Base-by-base conservation (phyloP, 345 rosid genomes). In the Orychophragmus violaceus region DNA sequence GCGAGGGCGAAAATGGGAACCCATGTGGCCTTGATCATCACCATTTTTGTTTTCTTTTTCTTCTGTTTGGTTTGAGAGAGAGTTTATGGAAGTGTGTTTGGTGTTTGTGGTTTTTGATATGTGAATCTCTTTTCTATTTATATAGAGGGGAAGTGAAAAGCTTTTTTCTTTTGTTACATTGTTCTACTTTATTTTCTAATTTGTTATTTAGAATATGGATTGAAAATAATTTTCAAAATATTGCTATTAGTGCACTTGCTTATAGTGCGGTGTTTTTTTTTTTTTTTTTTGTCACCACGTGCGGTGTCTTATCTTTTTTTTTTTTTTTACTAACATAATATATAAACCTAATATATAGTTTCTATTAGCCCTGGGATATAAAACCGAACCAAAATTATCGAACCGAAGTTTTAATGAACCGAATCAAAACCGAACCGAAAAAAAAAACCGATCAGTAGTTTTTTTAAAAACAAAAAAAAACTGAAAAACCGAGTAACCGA, bases 1-100 rank as follows among this genome's bases (percentile, higher is more conserved):
- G 59, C 46, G 5, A 86, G 45, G 16, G 74, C 82, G 3, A 79
- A 55, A 33, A 84, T 30, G 18, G 78, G 77, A 17, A 82, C 60
- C 62, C 69, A 64, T 19, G 83, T 67, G 7, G 72, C 42, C 87
- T 81, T 85, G 86, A 80, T 83, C 64, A 66, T 66, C 64, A 17
- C 64, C 74, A 62, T 46, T 22, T 30, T 50, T 66, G n/a, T n/a
- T 6, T 32, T 28, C 13, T 36, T 8, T 9, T 41, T 55, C 60
- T 61, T 66, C 44, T 35, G 68, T 66, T 59, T 56, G 44, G 45
- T 28, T 46, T 70, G 55, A 25, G 33, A 17, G 48, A 41, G 48
- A 30, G 68, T 59, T 52, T 51, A 10, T 30, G 14, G 5, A 59
- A 51, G 50, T 66, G 54, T 55, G 50, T 73, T 68, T 37, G 8